Conservation (phyloP, 164 flowering plant species). For the Annona cherimola region DNA sequence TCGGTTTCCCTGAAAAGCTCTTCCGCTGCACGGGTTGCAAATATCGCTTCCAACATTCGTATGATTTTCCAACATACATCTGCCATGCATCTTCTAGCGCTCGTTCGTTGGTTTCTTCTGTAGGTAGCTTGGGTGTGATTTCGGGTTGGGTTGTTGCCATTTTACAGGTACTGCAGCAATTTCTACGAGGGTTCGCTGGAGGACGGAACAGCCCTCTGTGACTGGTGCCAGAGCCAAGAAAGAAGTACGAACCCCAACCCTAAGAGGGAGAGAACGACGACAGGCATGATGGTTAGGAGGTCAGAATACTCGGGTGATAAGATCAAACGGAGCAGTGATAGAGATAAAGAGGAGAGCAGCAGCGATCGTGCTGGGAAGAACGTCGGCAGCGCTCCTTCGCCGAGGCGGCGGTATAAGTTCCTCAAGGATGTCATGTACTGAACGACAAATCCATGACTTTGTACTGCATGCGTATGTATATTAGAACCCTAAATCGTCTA, state of each 20-base stretch:
- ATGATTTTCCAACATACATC: conserved; percentile 17
- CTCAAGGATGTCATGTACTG: conserved; percentile 98
- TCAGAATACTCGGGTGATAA: conserved; percentile 7
- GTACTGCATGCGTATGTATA: not conserved
- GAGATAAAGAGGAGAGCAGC: conserved; percentile 23
- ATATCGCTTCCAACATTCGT: conserved; percentile 89
- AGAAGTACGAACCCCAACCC: conserved; percentile 29
- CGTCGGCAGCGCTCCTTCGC: conserved; percentile 52
- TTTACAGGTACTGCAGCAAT: conserved; percentile 80
- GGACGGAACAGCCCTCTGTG: conserved; percentile 46
- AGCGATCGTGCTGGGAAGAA: conserved; percentile 40
- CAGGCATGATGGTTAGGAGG: conserved; percentile 3
- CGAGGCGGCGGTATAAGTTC: conserved; percentile 88
- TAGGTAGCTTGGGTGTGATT: not conserved
- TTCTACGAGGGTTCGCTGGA: conserved; percentile 42
- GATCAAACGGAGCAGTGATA: conserved; percentile 20
- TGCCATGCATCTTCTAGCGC: not conserved
- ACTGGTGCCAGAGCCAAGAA: conserved; percentile 83
- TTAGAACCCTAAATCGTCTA: not conserved
- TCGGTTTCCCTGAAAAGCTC: conserved; percentile 90
- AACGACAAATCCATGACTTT: not conserved
- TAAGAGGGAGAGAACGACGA: conserved; percentile 16
- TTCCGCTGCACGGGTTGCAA: conserved; percentile 79
- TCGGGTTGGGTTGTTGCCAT: not conserved
- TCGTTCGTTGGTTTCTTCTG: not conserved